phyloP scores from a whole-genome alignment of 108 stramenopile species.

The Nitzschia sp. region DNA sequence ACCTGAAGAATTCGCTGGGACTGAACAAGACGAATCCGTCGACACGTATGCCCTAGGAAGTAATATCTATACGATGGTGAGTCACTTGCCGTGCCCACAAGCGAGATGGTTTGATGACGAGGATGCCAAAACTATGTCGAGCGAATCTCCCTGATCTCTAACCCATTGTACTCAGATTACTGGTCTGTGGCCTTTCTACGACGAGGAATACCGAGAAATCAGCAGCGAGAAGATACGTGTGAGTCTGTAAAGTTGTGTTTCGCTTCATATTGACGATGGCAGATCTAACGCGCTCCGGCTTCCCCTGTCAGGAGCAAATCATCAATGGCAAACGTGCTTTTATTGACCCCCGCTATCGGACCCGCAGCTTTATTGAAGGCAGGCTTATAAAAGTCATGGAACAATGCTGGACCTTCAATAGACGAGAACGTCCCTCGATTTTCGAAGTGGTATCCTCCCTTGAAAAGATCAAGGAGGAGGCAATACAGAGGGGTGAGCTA shows the following conservation, averaged over 20 bases:
- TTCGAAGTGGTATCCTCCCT: conserved; percentile 56
- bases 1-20: conserved; percentile 53
- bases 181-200: conserved; percentile 63
- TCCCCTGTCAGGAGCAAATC: conserved; percentile 40
- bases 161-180: conserved; percentile 34
- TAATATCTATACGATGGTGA: conserved; percentile 54
- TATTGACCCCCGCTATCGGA: conserved; percentile 67
- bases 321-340: conserved; percentile 45
- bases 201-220: conserved; percentile 35
- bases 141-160: not conserved
- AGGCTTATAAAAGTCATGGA: conserved; percentile 75
- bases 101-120: too few species aligned
- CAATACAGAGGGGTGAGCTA: not conserved
- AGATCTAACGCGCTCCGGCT: too few species aligned
- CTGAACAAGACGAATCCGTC: conserved; percentile 44
- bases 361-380: conserved; percentile 60
- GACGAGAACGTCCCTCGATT: conserved; percentile 56
- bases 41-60: conserved; percentile 62
- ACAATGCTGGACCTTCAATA: conserved; percentile 57
- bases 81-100: too few species aligned
- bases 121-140: too few species aligned
- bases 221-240: too few species aligned
- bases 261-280: too few species aligned
- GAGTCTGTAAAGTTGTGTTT: too few species aligned
- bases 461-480: conserved; percentile 36